Percentiles rank a stretch among this genome's conserved stretches.
Evolutionary conservation across 2,329 filamentous ascomycete species (phyloP).

Genomic region (Colletotrichum coccodes): DNA sequence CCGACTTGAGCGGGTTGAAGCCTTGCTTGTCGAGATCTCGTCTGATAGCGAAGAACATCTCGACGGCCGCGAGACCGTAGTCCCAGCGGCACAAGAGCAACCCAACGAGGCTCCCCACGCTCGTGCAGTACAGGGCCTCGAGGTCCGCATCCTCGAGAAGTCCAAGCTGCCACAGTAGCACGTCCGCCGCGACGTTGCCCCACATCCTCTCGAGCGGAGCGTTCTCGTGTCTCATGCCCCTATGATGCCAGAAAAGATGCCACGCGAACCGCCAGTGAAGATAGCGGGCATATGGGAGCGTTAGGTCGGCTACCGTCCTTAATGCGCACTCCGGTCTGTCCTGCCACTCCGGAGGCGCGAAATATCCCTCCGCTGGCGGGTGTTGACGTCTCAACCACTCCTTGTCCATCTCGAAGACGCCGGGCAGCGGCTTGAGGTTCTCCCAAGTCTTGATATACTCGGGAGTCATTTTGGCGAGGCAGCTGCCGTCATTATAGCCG

Average conservation of each 20-base stretch:
- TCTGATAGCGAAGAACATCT: not conserved
- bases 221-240: not conserved
- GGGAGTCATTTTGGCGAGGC: not conserved
- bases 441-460: not conserved
- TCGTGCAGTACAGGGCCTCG: not conserved
- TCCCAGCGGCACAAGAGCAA: not conserved
- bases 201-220: constrained; percentile 8
- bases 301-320: not conserved
- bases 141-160: not conserved
- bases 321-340: not conserved
- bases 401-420: not conserved
- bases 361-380: not conserved
- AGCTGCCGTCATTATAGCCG: not conserved
- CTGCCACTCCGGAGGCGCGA: not conserved
- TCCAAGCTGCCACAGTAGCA: not conserved
- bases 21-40: not conserved
- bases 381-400: not conserved
- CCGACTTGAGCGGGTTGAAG: not conserved
- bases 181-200: not conserved
- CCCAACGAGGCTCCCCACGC: not conserved
- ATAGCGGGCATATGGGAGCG: not conserved
- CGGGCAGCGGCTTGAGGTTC: not conserved
- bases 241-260: not conserved
- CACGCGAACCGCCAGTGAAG: constrained; percentile 1
- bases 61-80: not conserved